Evolutionary conservation across 192 early-diverging fungal species (phyloP), one percentile per base, ranked within the genome.

Genomic region (Backusella luteola): DNA sequence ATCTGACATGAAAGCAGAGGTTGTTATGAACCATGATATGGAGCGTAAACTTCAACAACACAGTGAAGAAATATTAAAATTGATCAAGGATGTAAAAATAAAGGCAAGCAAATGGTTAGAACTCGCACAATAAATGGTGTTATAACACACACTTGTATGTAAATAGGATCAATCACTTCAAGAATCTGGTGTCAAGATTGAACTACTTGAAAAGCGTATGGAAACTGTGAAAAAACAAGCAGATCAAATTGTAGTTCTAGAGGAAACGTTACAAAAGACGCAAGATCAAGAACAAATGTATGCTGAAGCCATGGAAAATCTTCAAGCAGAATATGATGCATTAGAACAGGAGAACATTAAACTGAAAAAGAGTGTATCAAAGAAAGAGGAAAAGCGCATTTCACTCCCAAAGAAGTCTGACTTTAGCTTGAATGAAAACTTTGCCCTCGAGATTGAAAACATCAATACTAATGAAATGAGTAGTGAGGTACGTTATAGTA

Each of bases 21-120:
- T 95, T 63, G 85, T 92, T 53, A 85, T 95, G 29, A 97, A 96
- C 81, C 82, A 88, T 15, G 94, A 96, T 38, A 88, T 94, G 68
- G 89, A 95, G 76, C 89, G 89, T 34, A 90, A 94, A 81, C 85
- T 93, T 14, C 90, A 93, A 73, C 86, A 90, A 35, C 86, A 93
- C 44, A 89, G 88, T 67, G 93, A 92, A 15, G 94, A 98, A 69
- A 91, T 97, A 38, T 73, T 92, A 63, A 91, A 90, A 41, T 84
- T 98, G 6, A 89, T 94, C 44, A 91, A 91, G 46, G 94, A 96
- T 67, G 80, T 91, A 21, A 94, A 94, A 53, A 34, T 89, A 72
- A 97, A 94, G 84, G 90, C 89, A 85, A 8, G 44, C 12, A 21
- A 42, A 67, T 21, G 42, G 6, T 7, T 4, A 29, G 0, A 34